These are phyloP conservation scores for Penicillium manginii DNA, from an alignment of 495 filamentous ascomycete genomes.

Conservation along the genomic window DNA sequence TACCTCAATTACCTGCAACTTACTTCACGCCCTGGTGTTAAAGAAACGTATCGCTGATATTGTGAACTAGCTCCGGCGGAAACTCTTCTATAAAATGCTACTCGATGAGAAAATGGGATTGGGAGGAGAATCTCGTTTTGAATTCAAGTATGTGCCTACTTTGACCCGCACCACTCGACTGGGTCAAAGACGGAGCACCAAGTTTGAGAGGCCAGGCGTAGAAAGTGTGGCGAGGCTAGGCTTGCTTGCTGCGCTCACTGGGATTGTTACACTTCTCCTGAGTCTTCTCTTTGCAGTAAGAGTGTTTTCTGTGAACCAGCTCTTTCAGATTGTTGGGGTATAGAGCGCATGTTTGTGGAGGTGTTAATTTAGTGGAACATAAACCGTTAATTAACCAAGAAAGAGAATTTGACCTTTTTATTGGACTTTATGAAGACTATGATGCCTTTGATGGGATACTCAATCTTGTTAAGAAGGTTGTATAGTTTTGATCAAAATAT, in stretches of 20 bases:
- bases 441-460: too few relatives aligned
- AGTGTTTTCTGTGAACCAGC: constrained; percentile 20
- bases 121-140: constrained; percentile 58
- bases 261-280: constrained; percentile 19
- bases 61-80: constrained; percentile 45
- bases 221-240: constrained; percentile 36
- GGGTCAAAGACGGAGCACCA: constrained; percentile 32
- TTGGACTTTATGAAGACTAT: too few relatives aligned
- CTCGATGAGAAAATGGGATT: constrained; percentile 60
- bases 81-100: constrained; percentile 55
- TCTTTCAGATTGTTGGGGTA: constrained; percentile 15
- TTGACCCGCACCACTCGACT: constrained; percentile 35
- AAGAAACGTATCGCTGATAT: neutral
- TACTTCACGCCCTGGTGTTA: too few relatives aligned
- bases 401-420: neutral
- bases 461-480: too few relatives aligned
- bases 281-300: constrained; percentile 28
- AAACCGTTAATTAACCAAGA: neutral
- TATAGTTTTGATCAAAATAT: too few relatives aligned
- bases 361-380: neutral
- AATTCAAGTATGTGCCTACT: constrained; percentile 69
- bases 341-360: neutral
- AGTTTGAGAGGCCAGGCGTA: constrained; percentile 29
- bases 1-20: neutral
- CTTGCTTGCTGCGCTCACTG: constrained; percentile 28